Base-by-base conservation (phyloP, 2,329 filamentous ascomycete species). In the Fonsecaea monophora region DNA sequence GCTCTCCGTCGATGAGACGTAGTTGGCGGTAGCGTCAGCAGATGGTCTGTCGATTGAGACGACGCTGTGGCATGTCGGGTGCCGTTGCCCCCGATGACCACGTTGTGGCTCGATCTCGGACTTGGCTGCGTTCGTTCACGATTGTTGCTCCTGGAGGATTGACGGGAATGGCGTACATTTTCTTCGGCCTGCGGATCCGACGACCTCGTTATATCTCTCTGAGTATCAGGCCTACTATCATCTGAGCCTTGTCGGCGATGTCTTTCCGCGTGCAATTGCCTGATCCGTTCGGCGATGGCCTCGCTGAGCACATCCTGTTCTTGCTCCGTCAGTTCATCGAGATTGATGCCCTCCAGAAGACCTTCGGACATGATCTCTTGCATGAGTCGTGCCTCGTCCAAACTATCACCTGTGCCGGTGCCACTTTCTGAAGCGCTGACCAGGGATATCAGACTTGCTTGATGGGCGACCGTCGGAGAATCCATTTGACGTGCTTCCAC, bases 251-350 rank as follows among this genome's bases (percentile, higher is more conserved):
- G 76, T 66, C 86, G 81, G 68, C 89, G 87, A 60, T 50, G 53
- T 84, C 86, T 75, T 53, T 76, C 73, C 67, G 75, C 75, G 74
- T 96, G 92, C 35, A 92, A 85, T 68, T 92, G 86, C 65, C 92
- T 84, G 75, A 96, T 97, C 1, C 92, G 92, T 74, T 96, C 92
- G 1, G 93, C 94, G 73, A 98, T 97, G 66, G 91, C 89, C 74
- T 94, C 91, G 70, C 92, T 96, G 15, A 98, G 87, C 74, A 96
- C 92, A 74, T 97, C 93, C 75, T 97, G 92, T 74, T 93, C 91
- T 57, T 83, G 87, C 15, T 92, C 84, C 69, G 94, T 93, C 62
- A 97, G 88, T 70, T 94, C 94, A 73, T 95, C 91, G 63, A 97
- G 81, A 75, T 97, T 94, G 55, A 97, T 88, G 18, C 92, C 94